Evolutionary conservation across 2,329 filamentous ascomycete genomes (phyloP), one percentile per base, ranked within the genome.

Genomic region (Pseudogymnoascus sp.): DNA sequence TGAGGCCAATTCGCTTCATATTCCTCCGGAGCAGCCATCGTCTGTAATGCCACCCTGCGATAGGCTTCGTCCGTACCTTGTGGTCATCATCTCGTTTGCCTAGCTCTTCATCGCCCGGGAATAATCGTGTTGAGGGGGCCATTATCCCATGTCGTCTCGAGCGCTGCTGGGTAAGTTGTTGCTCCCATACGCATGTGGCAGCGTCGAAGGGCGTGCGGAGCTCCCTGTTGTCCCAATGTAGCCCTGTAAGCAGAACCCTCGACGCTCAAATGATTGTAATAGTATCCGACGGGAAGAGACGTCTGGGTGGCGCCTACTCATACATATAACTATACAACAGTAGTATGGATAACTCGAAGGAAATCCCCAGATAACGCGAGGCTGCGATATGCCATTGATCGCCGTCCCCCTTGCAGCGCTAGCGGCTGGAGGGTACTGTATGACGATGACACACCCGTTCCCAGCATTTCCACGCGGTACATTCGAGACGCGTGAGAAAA

Each of bases 31-130:
- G 77, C 45, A 80, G 77, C 72, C 77, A 77, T 72, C 61, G 74
- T 69, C 59, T 71, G 34, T 69, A 66, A 51, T 71, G 72, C 70
- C 76, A 73, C 16, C 69, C 66, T 54, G 71, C 68, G 36, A 71
- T 69, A 62, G 62, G 67, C 45, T 68, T 71, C 61, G 68, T 67
- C 14, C 70, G 70, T 5, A 76, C 77, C 65, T 75, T 78, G 73
- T 83, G 81, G 73, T 86, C 83, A 72, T 87, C 85, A 73, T 87
- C 81, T 71, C 83, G 84, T 75, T 87, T 87, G 64, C 83, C 84
- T 65, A 86, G 78, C 77, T 87, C 84, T 75, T 85, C 83, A 71
- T 87, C 85, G 64, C 76, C 79, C 23, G 77, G 73, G 66, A 81
- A 77, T 18, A 79, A 72, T 69, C 73, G 74, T 68, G 72, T 77